Evolutionary conservation across 306 rosid species (phyloP), one percentile per base, ranked within the genome.

Genomic region (Elaeagnus macrophylla): DNA sequence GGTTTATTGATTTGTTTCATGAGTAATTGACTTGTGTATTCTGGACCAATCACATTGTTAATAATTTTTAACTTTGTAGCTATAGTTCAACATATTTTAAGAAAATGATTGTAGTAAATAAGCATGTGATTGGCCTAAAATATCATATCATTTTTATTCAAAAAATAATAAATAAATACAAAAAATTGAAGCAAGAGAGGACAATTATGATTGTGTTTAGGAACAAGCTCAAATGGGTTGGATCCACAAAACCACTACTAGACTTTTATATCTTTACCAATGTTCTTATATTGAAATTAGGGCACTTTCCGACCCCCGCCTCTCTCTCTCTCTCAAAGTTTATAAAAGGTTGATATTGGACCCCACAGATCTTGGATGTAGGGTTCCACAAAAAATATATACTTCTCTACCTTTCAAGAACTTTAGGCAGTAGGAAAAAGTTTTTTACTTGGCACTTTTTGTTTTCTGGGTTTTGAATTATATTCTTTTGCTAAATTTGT

Each of bases 151-250:
- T n/a, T n/a, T n/a, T n/a, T n/a, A n/a, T n/a, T n/a, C n/a, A n/a
- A n/a, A n/a, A n/a, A n/a, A n/a, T n/a, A n/a, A n/a, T n/a, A n/a
- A n/a, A n/a, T n/a, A n/a, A n/a, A n/a, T n/a, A n/a, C n/a, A n/a
- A n/a, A n/a, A n/a, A n/a, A n/a, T n/a, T n/a, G 64, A 65, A 69
- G 80, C 61, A 39, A 62, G 53, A 79, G 67, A 71, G 38, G 69
- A 68, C 79, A 81, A 81, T 81, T 57, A 76, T 79, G 72, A 59
- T 62, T 71, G 59, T 48, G 52, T 41, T 76, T 67, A 59, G 77
- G 72, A 62, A 67, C 73, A 81, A 69, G 50, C 53, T 72, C 68
- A 48, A 61, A 81, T 79, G 79, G 80, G 78, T 72, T 79, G 83
- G 83, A 69, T 76, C 88, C 88, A 81, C 83, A 44, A 56, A 35